Conservation (phyloP, 139 green algal genomes). For the Closterium sp. region DNA sequence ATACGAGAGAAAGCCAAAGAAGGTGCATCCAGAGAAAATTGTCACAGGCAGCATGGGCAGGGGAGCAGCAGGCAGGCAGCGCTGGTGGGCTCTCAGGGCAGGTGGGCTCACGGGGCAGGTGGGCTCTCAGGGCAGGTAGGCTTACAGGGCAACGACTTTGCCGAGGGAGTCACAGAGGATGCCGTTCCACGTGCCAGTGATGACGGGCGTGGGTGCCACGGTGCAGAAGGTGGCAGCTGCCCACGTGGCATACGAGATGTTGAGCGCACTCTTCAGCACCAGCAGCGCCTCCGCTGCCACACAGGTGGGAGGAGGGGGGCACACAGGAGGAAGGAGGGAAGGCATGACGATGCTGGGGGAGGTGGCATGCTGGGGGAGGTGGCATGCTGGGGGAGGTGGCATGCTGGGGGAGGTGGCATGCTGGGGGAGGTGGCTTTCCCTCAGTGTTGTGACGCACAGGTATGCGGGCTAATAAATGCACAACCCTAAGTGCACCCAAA, state of each 20-base stretch:
- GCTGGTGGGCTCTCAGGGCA: too few relatives aligned
- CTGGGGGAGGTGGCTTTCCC: too few relatives aligned
- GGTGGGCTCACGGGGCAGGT: too few relatives aligned
- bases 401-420: not conserved
- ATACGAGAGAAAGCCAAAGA: not conserved
- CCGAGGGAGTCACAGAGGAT: not conserved
- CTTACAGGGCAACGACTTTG: not conserved
- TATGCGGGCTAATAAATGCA: too few relatives aligned
- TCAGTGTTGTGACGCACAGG: too few relatives aligned
- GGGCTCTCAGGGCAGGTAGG: too few relatives aligned
- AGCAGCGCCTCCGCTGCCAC: not conserved
- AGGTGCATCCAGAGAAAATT: not conserved
- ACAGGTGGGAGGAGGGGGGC: not conserved
- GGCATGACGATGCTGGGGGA: too few relatives aligned
- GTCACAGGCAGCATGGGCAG: not conserved
- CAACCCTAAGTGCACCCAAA: too few relatives aligned
- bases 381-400: not conserved
- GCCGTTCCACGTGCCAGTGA: not conserved
- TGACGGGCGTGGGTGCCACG: not conserved
- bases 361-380: too few relatives aligned
- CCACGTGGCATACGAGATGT: too few relatives aligned
- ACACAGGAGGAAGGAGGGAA: too few relatives aligned
- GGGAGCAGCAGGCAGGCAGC: not conserved
- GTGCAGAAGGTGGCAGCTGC: not conserved
- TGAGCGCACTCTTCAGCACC: too few relatives aligned